Conservation (phyloP, 1,284 basidiomycete species). For the Phellinidium pouzarii region DNA sequence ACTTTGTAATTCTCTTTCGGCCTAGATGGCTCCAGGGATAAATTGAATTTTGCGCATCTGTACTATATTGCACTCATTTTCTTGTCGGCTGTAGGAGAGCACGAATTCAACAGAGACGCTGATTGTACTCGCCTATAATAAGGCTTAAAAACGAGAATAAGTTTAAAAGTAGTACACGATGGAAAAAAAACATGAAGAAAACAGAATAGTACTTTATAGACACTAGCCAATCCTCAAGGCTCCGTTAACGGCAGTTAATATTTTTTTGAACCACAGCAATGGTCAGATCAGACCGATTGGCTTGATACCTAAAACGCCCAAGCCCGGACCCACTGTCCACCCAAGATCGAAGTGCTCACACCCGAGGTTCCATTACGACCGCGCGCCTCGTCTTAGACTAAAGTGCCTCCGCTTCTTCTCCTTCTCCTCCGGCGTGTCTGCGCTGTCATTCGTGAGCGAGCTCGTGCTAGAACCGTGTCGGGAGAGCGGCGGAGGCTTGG, state of each 20-base stretch:
- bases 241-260: no score
- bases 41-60: not conserved
- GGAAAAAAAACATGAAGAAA: not conserved
- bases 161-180: not conserved
- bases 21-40: not conserved
- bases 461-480: conserved; percentile 13
- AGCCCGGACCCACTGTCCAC: not conserved
- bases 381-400: not conserved
- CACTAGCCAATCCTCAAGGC: no score
- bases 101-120: not conserved
- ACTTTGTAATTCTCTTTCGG: not conserved
- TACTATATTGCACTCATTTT: no score
- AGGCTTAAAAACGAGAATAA: not conserved
- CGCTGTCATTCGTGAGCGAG: conserved; percentile 2
- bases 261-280: not conserved
- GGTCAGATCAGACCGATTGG: not conserved
- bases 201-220: not conserved
- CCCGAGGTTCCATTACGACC: not conserved
- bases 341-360: not conserved
- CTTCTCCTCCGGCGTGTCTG: conserved; percentile 1
- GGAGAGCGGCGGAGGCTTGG: not conserved
- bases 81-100: no score
- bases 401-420: conserved; percentile 5
- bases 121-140: not conserved
- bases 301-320: not conserved